A percentile compares a stretch with the other conserved stretches of the same genome.
Evolutionary conservation across 1,284 basidiomycete species (phyloP).

Genomic region (Heterobasidion annosum): DNA sequence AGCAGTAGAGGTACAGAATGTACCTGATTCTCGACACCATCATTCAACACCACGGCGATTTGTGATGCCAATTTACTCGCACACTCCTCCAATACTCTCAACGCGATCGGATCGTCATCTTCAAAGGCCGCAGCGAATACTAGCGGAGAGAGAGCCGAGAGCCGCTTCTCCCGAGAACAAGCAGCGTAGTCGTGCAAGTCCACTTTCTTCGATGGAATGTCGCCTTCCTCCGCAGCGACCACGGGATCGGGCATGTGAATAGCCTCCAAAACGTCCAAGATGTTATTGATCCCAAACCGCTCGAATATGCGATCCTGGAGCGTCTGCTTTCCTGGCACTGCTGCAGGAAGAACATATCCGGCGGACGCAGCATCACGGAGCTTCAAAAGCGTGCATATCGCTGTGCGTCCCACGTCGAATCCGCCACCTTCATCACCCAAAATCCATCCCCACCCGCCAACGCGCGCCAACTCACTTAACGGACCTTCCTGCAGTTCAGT

Average conservation of each 20-base stretch:
- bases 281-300: slow-evolving; percentile 43
- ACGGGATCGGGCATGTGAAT: slow-evolving; percentile 50
- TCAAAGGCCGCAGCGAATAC: slow-evolving; percentile 68
- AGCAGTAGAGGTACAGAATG: background rate
- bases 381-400: slow-evolving; percentile 53
- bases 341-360: slow-evolving; percentile 19
- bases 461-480: slow-evolving; percentile 53
- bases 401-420: slow-evolving; percentile 65
- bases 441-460: slow-evolving; percentile 79
- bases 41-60: slow-evolving; percentile 41
- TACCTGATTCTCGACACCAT: slow-evolving; percentile 15
- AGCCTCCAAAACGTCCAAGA: slow-evolving; percentile 52
- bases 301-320: slow-evolving; percentile 31
- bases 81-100: slow-evolving; percentile 42
- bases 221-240: slow-evolving; percentile 7
- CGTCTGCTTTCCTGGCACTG: slow-evolving; percentile 6
- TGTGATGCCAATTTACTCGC: slow-evolving; percentile 51
- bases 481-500: slow-evolving; percentile 12
- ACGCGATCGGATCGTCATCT: slow-evolving; percentile 48
- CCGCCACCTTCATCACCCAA: slow-evolving; percentile 77
- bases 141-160: slow-evolving; percentile 62
- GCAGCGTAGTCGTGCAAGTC: slow-evolving; percentile 19
- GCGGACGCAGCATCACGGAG: slow-evolving; percentile 44
- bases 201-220: background rate
- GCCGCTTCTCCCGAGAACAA: slow-evolving; percentile 56